Conservation (phyloP, 192 early-diverging fungal species). For the Coemansia sp. region DNA sequence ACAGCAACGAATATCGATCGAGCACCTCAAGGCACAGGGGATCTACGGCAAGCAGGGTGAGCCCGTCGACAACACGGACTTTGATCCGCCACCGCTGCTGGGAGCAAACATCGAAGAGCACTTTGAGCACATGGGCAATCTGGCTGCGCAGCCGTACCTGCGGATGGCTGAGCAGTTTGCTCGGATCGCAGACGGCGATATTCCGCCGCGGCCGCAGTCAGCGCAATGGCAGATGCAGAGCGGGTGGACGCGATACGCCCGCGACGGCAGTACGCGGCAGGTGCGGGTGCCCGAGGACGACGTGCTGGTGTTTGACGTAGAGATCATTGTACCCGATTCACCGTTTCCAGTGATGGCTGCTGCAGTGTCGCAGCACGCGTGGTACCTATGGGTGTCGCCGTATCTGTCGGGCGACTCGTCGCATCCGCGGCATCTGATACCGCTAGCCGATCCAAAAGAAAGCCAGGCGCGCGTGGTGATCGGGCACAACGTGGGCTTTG, state of each 20-base stretch:
- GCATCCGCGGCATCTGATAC: conserved; percentile 60
- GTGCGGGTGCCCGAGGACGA: conserved; percentile 58
- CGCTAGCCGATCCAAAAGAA: conserved; percentile 48
- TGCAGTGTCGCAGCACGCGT: conserved; percentile 67
- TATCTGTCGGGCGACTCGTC: conserved; percentile 56
- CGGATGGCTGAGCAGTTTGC: conserved; percentile 56
- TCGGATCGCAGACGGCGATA: conserved; percentile 3
- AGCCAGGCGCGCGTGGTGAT: conserved; percentile 60
- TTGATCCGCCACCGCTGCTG: conserved; percentile 56
- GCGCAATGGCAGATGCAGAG: conserved; percentile 55
- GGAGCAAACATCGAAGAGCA: conserved; percentile 69
- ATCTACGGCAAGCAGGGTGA: conserved; percentile 43
- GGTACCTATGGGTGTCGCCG: conserved; percentile 96
- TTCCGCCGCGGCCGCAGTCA: conserved; percentile 47
- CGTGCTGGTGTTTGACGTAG: conserved; percentile 82
- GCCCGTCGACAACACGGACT: conserved; percentile 41
- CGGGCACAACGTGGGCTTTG: conserved; percentile 92
- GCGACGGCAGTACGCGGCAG: conserved; percentile 24
- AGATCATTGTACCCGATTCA: conserved; percentile 67
- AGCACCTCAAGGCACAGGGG: conserved; percentile 43
- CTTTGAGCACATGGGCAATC: conserved; percentile 68
- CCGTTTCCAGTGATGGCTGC: conserved; percentile 79
- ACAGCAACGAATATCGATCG: conserved; percentile 35
- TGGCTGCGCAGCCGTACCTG: conserved; percentile 61
- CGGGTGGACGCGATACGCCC: conserved; percentile 84